Evolutionary conservation across 495 filamentous ascomycete species (phyloP), one percentile per base, ranked within the genome.

Genomic region (Annulohypoxylon moriforme): DNA sequence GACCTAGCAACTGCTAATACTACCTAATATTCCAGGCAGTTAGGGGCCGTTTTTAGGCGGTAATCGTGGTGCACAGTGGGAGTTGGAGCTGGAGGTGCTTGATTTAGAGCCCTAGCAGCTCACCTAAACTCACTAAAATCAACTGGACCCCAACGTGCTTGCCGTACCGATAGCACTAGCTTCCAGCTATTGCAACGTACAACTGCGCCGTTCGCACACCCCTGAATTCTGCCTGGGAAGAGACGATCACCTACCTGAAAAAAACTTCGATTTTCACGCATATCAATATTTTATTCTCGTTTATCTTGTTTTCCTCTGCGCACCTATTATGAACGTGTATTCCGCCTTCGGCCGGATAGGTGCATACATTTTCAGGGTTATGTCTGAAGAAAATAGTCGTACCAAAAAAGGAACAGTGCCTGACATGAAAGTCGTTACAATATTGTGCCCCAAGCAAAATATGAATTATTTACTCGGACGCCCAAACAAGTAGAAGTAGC

Each of bases 231-330:
- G 34, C 31, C 20, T 25, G 6, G 20, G 11, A 7, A 18, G 50
- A 53, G 20, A 57, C 18, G 53, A 57, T 38, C 33, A 11, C 10
- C 31, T 38, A 5, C 25, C 18, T 57, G 31, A 57, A 57, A 57
- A 38, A 38, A 18, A 14, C 6, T 36, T 36, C 16, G 18, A 57
- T 57, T 36, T 40, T 57, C 6, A 24, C 18, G 55, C 31, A 40
- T 25, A 58, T 58, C 55, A 24, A 58, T 24, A 40, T 58, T 58
- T 58, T n/a, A 24, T 58, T 40, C 16, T 40, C 11, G 2, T 40
- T 38, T 25, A 40, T 25, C 18, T 36, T 16, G 14, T 25, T 14
- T 58, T n/a, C 33, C 11, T 40, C 25, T 27, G 20, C 7, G 1
- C 22, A n/a, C 14, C 36, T 40, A 40, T 11, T 40, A 1, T 40